Base-by-base conservation (phyloP, 495 filamentous ascomycete species). In the Neurospora intermedia region DNA sequence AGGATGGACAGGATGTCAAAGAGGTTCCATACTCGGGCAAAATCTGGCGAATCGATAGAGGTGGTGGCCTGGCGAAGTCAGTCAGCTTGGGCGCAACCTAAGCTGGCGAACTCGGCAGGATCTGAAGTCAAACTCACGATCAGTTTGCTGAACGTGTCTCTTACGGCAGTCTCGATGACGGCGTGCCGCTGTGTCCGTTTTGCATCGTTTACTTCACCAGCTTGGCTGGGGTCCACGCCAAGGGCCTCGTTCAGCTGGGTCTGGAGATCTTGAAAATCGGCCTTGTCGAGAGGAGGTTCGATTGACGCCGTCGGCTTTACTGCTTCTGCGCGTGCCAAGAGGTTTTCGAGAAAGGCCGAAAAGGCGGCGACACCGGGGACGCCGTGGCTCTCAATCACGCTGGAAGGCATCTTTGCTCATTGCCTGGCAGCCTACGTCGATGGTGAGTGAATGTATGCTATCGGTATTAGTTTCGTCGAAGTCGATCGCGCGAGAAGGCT, bases 21-120 rank as follows among this genome's bases (percentile, higher is more conserved):
- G 18, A 99, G 86, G 78, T 97, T 94, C 94, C 94, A 98, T 69
- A 98, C 88, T 70, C 89, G 84, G 66, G 93, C 90, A 75, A 97
- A 96, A 0, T 85, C 81, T 62, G 90, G 91, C 31, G 91, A 88
- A 48, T 92, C 86, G 74, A 96, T 96, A 6, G 89, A 85, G 16
- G 86, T 91, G 18, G 86, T 85, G 43, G 91, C 88, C 91, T 93
- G 77, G 46, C 5, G 18, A 70, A 45, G 71, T 73, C 69, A 72
- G 73, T 69, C 73, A 77, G 77, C 54, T 48, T 43, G 62, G 39
- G 46, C 31, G 23, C 71, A 20, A 66, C 54, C 54, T 66, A 66
- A 40, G 20, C 38, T 23, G 69, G 23, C 69, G 43, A 46, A 54
- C 27, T 38, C 38, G 31, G 23, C 27, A 35, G 16, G n/a, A 66